phyloP scores from a whole-genome alignment of 371 early-diverging fungal species.

The Mucor lusitanicus region DNA sequence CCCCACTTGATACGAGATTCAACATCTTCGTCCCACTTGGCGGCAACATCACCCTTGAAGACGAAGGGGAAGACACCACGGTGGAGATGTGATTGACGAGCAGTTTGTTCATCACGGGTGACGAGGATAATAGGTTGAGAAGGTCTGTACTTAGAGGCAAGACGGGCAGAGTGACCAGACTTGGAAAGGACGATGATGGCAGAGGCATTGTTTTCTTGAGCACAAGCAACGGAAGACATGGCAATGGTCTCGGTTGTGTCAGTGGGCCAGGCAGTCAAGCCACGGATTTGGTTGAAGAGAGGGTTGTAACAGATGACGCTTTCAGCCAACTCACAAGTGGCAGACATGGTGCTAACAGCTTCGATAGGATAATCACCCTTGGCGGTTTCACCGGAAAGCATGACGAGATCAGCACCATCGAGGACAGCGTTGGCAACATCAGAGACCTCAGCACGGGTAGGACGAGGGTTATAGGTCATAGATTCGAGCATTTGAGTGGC shows the following conservation, averaged over 20 bases:
- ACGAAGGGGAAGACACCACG: constrained; percentile 90
- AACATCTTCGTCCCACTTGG: constrained; percentile 85
- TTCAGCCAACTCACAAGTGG: constrained; percentile 70
- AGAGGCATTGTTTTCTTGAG: constrained; percentile 82
- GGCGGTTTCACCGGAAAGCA: constrained; percentile 98
- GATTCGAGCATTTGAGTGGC: constrained; percentile 99
- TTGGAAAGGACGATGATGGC: constrained; percentile 86
- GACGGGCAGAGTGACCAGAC: constrained; percentile 82
- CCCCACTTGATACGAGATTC: constrained; percentile 81
- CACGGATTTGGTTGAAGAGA: constrained; percentile 77
- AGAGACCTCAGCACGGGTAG: constrained; percentile 97
- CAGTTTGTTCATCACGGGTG: constrained; percentile 77
- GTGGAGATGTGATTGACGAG: constrained; percentile 83
- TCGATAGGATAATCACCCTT: constrained; percentile 80
- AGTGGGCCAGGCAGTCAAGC: constrained; percentile 73
- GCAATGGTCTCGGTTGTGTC: constrained; percentile 90
- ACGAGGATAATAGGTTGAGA: constrained; percentile 87
- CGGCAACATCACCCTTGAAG: constrained; percentile 56
- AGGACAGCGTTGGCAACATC: constrained; percentile 97
- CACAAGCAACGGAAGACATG: constrained; percentile 85
- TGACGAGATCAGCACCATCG: constrained; percentile 96
- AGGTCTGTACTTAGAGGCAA: constrained; percentile 93
- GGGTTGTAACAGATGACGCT: constrained; percentile 73
- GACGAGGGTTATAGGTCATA: constrained; percentile 93
- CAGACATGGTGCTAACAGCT: constrained; percentile 71